Conservation (phyloP, 2,329 filamentous ascomycete species). For the Microthyrium microscopicum region DNA sequence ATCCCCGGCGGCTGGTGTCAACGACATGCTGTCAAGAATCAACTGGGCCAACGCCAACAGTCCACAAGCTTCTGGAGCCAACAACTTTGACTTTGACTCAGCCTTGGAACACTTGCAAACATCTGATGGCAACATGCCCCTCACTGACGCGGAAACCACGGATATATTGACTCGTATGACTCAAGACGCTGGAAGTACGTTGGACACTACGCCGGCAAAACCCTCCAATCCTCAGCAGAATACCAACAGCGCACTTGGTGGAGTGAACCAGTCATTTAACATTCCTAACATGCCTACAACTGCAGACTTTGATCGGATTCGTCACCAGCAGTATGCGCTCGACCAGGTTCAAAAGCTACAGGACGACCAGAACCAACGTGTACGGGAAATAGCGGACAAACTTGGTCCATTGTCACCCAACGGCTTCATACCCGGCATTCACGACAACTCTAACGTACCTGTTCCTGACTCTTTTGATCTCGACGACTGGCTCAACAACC, state of each 20-base stretch:
- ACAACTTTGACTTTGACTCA: constrained; percentile 29
- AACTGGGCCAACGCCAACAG: constrained; percentile 24
- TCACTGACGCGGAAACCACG: constrained; percentile 30
- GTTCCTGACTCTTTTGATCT: constrained; percentile 3
- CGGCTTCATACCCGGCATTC: constrained; percentile 57
- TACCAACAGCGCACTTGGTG: constrained; percentile 1
- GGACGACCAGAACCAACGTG: constrained; percentile 58
- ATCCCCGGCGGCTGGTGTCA: constrained; percentile 7
- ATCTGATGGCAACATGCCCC: constrained; percentile 27
- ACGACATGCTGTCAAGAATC: constrained; percentile 35
- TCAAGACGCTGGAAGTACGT: constrained; percentile 23
- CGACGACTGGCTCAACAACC: constrained; percentile 7
- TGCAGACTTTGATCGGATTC: constrained; percentile 42
- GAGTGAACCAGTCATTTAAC: constrained; percentile 37
- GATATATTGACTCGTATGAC: constrained; percentile 30
- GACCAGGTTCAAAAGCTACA: constrained; percentile 66
- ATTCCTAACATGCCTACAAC: constrained; percentile 38
- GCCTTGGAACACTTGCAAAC: constrained; percentile 31
- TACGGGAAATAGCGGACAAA: constrained; percentile 56
- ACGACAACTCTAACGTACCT: constrained; percentile 13
- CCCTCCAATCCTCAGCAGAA: too few species aligned
- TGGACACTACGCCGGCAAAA: not conserved
- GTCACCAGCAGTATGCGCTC: constrained; percentile 47
- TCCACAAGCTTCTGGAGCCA: constrained; percentile 17
- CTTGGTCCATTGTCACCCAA: constrained; percentile 68